Base-by-base conservation (phyloP, 1,284 basidiomycete genomes). In the Spongispora temasekensis region DNA sequence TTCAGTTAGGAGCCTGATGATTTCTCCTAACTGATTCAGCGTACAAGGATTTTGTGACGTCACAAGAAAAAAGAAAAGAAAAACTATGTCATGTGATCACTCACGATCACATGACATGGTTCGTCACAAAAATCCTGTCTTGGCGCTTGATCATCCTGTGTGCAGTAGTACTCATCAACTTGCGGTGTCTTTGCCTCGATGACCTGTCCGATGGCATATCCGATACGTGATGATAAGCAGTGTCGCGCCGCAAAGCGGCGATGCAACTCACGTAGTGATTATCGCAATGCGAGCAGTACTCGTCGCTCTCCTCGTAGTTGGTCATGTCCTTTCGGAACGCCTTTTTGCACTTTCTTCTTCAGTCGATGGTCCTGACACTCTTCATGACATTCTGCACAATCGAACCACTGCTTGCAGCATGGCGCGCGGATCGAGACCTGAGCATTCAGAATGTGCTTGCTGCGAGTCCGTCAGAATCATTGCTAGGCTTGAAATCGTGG, bases 271-370 rank as follows among this genome's bases (percentile, higher is more conserved):
- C 96, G 75, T 95, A 98, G 73, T 96, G 94, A 73, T 99, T 98
- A 76, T 97, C 95, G 74, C 97, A 98, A 77, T 98, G 91, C 0
- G 97, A 97, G 73, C 97, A 99, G 75, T 90, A 98, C 78, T 99
- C 97, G 74, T 99, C 97, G 65, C 93, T 93, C 74, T 97, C 95
- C 71, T 99, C 97, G 72, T 94, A 98, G 30, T 76, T 78, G 0
- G 81, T 67, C 90, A 98, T 94, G 75, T 98, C 94, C 78, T 99
- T 98, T 63, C 97, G 79, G 76, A 99, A 98, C 2, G 94, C 95
- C 77, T 96, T 96, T 74, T 92, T 93, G 82, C 97, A 99, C 78
- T 98, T 97, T 77, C 77, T 89, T 92, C 13, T 78, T 77, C 34
- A 99, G 80, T 2, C 64, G 67, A 70, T 99, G 97, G 64, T 87